Evolutionary conservation across 2,329 filamentous ascomycete genomes (phyloP), one percentile per base, ranked within the genome.

Genomic region (Setomelanomma holmii): DNA sequence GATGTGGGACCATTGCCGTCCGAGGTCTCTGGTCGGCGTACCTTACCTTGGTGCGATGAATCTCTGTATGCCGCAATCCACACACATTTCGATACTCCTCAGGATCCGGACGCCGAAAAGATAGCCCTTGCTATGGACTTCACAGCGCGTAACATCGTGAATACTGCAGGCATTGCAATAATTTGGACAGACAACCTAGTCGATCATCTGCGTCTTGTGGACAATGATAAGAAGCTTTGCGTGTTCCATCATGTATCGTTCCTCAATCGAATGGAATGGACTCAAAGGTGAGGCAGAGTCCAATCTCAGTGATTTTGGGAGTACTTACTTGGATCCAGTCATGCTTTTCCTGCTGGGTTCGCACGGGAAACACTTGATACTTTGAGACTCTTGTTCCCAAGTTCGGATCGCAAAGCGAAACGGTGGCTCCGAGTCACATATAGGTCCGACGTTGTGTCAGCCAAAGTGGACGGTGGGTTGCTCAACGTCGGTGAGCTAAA

Each of bases 221-320:
- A 77, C 4, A 69, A 75, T n/a, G 76, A 78, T 43, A 74, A 56
- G 0, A 72, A 57, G 5, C 60, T 79, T 0, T 58, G 64, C 16
- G 62, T 80, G 1, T 80, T 80, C 43, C 75, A 78, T 48, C 71
- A 77, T 51, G 72, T 64, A 0, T 71, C 70, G 0, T 78, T 79
- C 27, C 74, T 38, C 12, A 41, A 41, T 11, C 30, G 21, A 5
- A 56, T 73, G 5, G 75, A 78, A 52, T 78, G 75, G 0, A n/a
- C 44, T 78, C 1, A 58, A 59, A 16, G 75, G 24, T 30, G n/a
- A n/a, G n/a, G n/a, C n/a, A n/a, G n/a, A n/a, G n/a, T n/a, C n/a
- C 75, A 0, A 55, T 78, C 0, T 60, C 69, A 0, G 65, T 78
- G 1, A 61, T 78, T 0, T 64, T 76, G 4, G 75, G 0, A 51